phyloP scores from a whole-genome alignment of 1,284 basidiomycete genomes.

The Termitomyces sp. region DNA sequence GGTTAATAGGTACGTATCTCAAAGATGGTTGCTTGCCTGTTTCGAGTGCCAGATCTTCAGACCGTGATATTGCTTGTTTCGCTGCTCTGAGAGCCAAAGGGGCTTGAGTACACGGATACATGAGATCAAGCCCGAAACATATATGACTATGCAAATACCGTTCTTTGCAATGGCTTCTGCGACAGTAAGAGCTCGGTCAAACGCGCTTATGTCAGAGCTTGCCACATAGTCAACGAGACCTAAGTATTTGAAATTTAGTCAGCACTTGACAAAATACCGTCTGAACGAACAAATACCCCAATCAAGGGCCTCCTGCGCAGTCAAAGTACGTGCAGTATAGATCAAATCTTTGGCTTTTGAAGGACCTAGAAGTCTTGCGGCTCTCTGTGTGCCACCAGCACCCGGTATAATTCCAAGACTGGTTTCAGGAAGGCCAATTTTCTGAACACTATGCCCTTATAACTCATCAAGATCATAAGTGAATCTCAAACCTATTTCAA shows the following conservation, averaged over 20 bases:
- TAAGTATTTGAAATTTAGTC: slow-evolving; percentile 27
- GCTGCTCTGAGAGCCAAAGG: slow-evolving; percentile 87
- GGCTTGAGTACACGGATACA: slow-evolving; percentile 41
- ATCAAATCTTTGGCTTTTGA: slow-evolving; percentile 87
- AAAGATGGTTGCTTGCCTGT: slow-evolving; percentile 43
- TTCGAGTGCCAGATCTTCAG: slow-evolving; percentile 73
- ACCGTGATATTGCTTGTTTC: slow-evolving; percentile 82
- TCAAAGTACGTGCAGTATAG: slow-evolving; percentile 69
- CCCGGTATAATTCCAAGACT: slow-evolving; percentile 92
- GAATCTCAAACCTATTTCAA: slow-evolving; percentile 1
- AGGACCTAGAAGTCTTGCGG: slow-evolving; percentile 76
- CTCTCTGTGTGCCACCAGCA: slow-evolving; percentile 89
- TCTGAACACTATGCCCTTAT: slow-evolving; percentile 55
- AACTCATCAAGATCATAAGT: slow-evolving; percentile 9
- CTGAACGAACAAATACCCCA: slow-evolving; percentile 50
- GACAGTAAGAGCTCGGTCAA: slow-evolving; percentile 61
- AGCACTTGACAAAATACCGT: neutral
- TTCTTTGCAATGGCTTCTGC: slow-evolving; percentile 66
- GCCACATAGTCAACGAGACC: slow-evolving; percentile 81
- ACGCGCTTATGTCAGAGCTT: slow-evolving; percentile 49
- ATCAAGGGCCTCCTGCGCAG: slow-evolving; percentile 65
- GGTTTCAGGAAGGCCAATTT: slow-evolving; percentile 82
- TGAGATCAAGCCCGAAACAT: neutral
- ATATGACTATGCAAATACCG: slow-evolving; percentile 40
- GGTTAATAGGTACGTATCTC: neutral